These are phyloP conservation scores for Salix purpurea DNA, from an alignment of 345 rosid species.

Conservation along the genomic window DNA sequence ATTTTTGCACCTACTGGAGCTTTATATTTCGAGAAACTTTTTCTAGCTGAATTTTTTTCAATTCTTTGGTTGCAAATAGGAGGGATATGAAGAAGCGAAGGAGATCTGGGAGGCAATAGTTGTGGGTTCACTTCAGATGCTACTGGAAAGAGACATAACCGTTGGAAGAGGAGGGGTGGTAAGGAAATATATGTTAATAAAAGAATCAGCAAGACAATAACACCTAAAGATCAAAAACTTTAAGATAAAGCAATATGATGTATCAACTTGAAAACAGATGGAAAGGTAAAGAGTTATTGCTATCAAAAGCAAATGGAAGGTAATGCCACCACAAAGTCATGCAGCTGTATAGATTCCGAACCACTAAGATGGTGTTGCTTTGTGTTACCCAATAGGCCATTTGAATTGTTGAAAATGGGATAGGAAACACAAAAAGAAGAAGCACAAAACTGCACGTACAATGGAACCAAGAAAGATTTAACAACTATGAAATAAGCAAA, in stretches of 20 bases:
- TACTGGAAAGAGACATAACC: slow-evolving; percentile 29
- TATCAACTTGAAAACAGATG: too few species aligned
- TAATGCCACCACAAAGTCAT: neutral
- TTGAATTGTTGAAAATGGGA: neutral
- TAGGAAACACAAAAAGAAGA: too few species aligned
- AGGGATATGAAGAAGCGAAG: slow-evolving; percentile 29
- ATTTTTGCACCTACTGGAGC: slow-evolving; percentile 46
- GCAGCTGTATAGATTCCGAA: neutral
- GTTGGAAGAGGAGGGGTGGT: slow-evolving; percentile 3
- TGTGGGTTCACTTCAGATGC: slow-evolving; percentile 50
- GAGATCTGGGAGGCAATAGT: slow-evolving; percentile 35
- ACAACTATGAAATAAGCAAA: neutral
- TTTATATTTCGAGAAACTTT: slow-evolving; percentile 42
- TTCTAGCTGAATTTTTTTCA: slow-evolving; percentile 40
- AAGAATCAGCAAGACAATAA: neutral
- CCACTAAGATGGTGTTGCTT: neutral
- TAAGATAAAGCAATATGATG: neutral
- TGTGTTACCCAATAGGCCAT: neutral
- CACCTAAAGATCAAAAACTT: neutral
- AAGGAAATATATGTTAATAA: neutral
- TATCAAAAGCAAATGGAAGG: too few species aligned
- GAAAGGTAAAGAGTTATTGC: too few species aligned
- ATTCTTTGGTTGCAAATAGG: slow-evolving; percentile 32
- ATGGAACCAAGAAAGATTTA: neutral
- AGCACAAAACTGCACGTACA: too few species aligned